Conservation (phyloP, 305 asterid species). For the Fraxinus greggii region DNA sequence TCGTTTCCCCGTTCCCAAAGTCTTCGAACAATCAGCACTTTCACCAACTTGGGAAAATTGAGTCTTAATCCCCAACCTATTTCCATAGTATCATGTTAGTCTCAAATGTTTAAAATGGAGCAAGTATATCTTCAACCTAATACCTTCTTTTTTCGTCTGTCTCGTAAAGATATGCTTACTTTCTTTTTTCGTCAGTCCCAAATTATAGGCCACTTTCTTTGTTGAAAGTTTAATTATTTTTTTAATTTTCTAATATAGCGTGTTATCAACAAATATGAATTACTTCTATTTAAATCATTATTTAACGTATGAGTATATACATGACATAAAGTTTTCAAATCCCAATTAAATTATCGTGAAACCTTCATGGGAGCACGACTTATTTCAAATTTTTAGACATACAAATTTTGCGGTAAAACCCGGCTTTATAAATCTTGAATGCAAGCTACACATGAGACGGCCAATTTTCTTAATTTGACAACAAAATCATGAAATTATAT, state of each 20-base stretch:
- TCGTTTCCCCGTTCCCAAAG: not conserved
- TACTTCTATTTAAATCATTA: no score
- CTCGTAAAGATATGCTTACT: not conserved
- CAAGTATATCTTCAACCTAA: not conserved
- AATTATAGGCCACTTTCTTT: no score
- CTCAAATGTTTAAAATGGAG: not conserved
- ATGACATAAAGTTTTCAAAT: no score
- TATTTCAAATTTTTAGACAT: no score
- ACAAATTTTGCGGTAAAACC: not conserved
- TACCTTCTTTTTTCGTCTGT: not conserved
- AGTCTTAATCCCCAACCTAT: not conserved
- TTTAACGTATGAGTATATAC: no score
- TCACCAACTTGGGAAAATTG: not conserved
- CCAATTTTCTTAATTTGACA: not conserved
- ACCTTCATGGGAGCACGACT: no score
- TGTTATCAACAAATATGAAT: no score
- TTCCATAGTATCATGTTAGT: not conserved
- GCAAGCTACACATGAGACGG: not conserved
- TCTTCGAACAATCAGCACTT: not conserved
- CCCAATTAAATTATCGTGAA: no score
- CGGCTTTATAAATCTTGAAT: not conserved
- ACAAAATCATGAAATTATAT: no score
- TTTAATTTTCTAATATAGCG: not conserved
- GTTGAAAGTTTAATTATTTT: not conserved
- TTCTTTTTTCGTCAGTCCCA: no score